phyloP scores from a whole-genome alignment of 352 stramenopile species.

The Plasmopara muralis region DNA sequence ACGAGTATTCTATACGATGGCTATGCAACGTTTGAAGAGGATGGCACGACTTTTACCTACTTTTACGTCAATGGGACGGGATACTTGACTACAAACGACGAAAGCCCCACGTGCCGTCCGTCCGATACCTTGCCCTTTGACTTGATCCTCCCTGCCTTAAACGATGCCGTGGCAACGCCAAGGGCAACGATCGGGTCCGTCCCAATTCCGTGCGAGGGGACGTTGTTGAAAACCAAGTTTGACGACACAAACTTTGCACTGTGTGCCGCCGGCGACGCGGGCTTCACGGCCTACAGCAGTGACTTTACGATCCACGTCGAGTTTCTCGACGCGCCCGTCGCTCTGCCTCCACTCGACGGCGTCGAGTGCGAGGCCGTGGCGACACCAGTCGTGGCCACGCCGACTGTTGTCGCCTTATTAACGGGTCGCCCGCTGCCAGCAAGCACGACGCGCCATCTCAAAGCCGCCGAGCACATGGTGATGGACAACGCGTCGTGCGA shows the following conservation, averaged over 20 bases:
- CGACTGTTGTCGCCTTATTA: constrained; percentile 11
- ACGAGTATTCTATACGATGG: constrained; percentile 25
- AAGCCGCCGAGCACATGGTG: constrained; percentile 7
- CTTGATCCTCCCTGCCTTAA: constrained; percentile 17
- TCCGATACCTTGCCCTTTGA: constrained; percentile 15
- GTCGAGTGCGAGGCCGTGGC: constrained; percentile 5
- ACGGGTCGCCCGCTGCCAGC: constrained; percentile 6
- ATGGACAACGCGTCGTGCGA: constrained; percentile 9
- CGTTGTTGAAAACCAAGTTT: constrained; percentile 27
- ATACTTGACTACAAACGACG: constrained; percentile 11
- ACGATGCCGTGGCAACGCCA: constrained; percentile 8
- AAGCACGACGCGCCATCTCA: constrained; percentile 8
- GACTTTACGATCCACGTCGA: constrained; percentile 28
- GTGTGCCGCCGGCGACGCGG: constrained; percentile 11
- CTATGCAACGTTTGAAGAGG: constrained; percentile 17
- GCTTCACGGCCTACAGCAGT: constrained; percentile 25
- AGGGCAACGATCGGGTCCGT: constrained; percentile 9
- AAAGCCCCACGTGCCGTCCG: constrained; percentile 13
- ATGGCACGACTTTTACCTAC: constrained; percentile 16
- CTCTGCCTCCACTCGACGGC: constrained; percentile 3
- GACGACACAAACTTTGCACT: constrained; percentile 19
- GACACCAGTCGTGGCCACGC: constrained; percentile 3
- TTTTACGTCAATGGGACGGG: constrained; percentile 17
- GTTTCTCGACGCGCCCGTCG: constrained; percentile 12
- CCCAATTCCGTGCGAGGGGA: constrained; percentile 18